phyloP scores from a whole-genome alignment of 768 basidiomycete species.

The Lactifluus pinguis region DNA sequence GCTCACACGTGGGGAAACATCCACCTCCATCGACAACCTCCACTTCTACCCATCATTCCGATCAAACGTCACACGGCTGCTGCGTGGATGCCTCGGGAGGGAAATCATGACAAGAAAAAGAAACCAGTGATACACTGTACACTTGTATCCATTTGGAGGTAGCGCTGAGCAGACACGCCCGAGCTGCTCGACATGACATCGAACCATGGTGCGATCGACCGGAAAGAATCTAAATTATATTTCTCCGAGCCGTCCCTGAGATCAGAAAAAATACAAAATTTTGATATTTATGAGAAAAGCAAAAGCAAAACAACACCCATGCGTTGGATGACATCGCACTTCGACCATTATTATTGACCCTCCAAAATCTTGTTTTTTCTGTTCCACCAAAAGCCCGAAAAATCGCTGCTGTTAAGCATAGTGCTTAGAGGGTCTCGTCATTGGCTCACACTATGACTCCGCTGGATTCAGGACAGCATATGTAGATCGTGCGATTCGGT shows the following conservation, averaged over 20 bases:
- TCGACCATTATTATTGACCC: background rate
- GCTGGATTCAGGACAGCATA: no score
- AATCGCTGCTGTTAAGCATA: slow-evolving; percentile 72
- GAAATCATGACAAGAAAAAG: no score
- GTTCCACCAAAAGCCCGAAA: slow-evolving; percentile 63
- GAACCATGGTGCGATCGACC: slow-evolving; percentile 9
- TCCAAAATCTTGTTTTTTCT: no score
- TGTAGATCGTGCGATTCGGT: no score
- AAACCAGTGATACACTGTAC: no score
- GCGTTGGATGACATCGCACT: background rate
- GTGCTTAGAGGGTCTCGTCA: slow-evolving; percentile 66
- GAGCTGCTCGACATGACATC: background rate
- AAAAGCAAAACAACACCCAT: background rate
- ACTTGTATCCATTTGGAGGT: no score
- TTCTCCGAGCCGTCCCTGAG: no score
- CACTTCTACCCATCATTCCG: no score
- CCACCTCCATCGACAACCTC: no score
- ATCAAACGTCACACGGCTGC: no score
- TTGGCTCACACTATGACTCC: slow-evolving; percentile 37
- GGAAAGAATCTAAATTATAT: background rate
- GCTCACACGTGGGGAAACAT: no score
- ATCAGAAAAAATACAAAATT: background rate
- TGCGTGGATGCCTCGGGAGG: no score
- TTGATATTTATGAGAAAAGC: background rate
- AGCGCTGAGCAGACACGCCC: background rate